A percentile compares a stretch with the other conserved stretches of the same genome.
phyloP scores from a whole-genome alignment of 2,329 filamentous ascomycete species.

The Leptographium procerum region DNA sequence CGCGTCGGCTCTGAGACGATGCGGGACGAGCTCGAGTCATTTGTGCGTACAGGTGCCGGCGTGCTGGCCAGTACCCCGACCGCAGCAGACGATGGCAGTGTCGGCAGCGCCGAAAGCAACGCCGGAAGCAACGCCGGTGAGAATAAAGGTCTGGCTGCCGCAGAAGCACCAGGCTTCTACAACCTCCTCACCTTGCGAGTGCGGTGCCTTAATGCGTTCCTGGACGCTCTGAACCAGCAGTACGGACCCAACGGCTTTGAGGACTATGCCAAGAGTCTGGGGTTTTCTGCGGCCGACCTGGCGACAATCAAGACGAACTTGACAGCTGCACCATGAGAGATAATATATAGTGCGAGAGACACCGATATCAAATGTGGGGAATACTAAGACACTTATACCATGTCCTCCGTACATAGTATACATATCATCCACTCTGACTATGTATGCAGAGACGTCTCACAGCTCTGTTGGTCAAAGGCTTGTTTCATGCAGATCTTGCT shows the following conservation, averaged over 20 bases:
- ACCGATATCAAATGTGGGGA: too few species aligned
- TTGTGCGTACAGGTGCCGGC: slow-evolving; percentile 27
- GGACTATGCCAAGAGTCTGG: slow-evolving; percentile 34
- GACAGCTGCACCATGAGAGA: slow-evolving; percentile 2
- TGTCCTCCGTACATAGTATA: too few species aligned
- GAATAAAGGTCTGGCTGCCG: not conserved
- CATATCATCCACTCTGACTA: too few species aligned
- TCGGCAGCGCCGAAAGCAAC: not conserved
- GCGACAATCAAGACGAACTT: slow-evolving; percentile 36
- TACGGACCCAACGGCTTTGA: slow-evolving; percentile 34
- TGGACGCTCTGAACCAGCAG: slow-evolving; percentile 28
- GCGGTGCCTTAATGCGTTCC: slow-evolving; percentile 34
- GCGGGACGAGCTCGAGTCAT: slow-evolving; percentile 33
- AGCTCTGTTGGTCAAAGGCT: not conserved
- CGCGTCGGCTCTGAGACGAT: slow-evolving; percentile 41
- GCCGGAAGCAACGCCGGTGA: not conserved
- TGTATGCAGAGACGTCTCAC: too few species aligned
- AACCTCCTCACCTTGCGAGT: slow-evolving; percentile 34
- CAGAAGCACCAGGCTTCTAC: slow-evolving; percentile 34
- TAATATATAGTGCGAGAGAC: too few species aligned
- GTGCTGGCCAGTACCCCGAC: not conserved
- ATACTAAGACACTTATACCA: too few species aligned
- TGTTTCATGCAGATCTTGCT: not conserved
- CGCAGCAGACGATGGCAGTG: not conserved
- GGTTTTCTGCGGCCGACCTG: slow-evolving; percentile 34